A percentile compares a stretch with the other conserved stretches of the same genome.
Evolutionary conservation across 805 yeast species (phyloP).

Genomic region (Ogataea naganishii): DNA sequence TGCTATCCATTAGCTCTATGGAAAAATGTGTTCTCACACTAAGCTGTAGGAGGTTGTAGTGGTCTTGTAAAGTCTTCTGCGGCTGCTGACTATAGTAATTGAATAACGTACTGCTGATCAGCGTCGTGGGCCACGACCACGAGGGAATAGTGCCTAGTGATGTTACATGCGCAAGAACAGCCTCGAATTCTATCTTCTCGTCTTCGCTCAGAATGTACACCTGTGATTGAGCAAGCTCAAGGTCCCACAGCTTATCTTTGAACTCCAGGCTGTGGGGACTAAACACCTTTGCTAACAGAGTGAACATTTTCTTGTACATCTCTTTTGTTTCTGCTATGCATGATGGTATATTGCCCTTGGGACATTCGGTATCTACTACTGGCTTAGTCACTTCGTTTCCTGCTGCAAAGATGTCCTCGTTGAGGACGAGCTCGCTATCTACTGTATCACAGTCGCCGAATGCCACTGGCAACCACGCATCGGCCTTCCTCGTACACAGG

Average conservation of each 20-base stretch:
- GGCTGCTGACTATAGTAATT: conserved; percentile 5
- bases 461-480: conserved; percentile 18
- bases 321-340: conserved; percentile 3
- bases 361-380: too few species aligned
- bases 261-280: not conserved
- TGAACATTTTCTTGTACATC: not conserved
- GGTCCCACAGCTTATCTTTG: conserved; percentile 1
- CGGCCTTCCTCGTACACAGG: conserved; percentile 16
- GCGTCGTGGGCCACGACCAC: conserved; percentile 15
- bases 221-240: conserved; percentile 1
- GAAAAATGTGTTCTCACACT: conserved; percentile 7
- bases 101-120: conserved; percentile 6
- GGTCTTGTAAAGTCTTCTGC: conserved; percentile 6
- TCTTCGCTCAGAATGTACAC: conserved; percentile 3
- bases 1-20: conserved; percentile 4
- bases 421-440: conserved; percentile 9
- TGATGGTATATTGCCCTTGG: not conserved
- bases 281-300: conserved; percentile 5
- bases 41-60: conserved; percentile 7
- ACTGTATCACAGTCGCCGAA: conserved; percentile 16
- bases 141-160: conserved; percentile 6
- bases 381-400: conserved; percentile 1
- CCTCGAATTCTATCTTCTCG: conserved; percentile 2
- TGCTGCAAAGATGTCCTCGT: conserved; percentile 3
- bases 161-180: not conserved